These are phyloP conservation scores for Phialophora verrucosa DNA, from an alignment of 2,329 filamentous ascomycete genomes.

Conservation along the genomic window DNA sequence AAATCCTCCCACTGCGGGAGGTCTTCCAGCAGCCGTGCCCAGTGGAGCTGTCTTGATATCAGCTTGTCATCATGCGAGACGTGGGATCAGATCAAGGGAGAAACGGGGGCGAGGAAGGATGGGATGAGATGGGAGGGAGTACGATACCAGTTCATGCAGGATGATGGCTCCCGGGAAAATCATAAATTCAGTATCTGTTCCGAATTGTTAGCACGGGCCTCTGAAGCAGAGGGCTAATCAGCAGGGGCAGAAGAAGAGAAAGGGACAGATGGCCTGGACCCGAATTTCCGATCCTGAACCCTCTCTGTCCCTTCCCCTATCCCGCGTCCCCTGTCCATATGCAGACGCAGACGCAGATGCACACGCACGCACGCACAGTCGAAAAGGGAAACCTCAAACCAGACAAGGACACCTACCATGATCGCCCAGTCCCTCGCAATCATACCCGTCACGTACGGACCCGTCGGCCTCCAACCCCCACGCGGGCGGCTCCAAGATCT, in stretches of 20 bases:
- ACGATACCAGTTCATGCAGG: conserved; percentile 8
- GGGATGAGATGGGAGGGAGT: not conserved
- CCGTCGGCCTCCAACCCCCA: conserved; percentile 2
- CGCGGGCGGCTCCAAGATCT: not conserved
- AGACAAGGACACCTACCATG: not conserved
- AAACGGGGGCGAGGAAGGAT: too few relatives aligned
- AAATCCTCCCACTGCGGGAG: not conserved
- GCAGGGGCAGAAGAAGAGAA: not conserved
- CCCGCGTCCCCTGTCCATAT: not conserved
- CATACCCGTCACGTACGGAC: not conserved
- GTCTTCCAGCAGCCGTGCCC: not conserved
- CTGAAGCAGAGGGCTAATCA: not conserved
- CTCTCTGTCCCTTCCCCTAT: too few relatives aligned
- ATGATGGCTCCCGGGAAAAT: not conserved
- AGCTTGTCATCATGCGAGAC: not conserved
- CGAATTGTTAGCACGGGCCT: not conserved
- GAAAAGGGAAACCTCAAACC: too few relatives aligned
- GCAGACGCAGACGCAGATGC: not conserved
- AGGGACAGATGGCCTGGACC: not conserved
- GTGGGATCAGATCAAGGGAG: not conserved
- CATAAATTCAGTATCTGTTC: conserved; percentile 1
- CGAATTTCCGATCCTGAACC: too few relatives aligned
- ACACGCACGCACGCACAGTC: too few relatives aligned
- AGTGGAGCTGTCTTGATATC: not conserved
- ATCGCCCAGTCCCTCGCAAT: not conserved